Evolutionary conservation across 208 protist genomes (phyloP).

Genomic region (Leishmania aethiopica): DNA sequence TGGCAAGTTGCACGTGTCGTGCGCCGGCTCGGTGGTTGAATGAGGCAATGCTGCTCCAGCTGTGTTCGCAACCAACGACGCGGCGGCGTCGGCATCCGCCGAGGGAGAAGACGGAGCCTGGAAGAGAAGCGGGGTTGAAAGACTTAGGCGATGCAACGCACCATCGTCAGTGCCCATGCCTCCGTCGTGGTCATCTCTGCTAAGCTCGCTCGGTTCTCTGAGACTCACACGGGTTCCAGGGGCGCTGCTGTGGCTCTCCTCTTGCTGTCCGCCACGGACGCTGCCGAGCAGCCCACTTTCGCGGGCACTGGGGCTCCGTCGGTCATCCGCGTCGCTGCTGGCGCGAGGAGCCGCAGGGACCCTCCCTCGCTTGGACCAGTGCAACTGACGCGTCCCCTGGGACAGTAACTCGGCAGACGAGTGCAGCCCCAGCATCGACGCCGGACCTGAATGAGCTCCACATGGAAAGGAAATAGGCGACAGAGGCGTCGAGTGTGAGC

Average conservation of each 20-base stretch:
- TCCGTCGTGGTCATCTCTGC: not conserved
- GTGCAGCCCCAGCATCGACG: not conserved
- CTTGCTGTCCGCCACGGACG: not conserved
- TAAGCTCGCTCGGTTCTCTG: not conserved
- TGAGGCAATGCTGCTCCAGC: no score
- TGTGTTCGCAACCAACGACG: not conserved
- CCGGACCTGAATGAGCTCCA: not conserved
- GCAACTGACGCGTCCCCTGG: not conserved
- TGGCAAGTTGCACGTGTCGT: not conserved
- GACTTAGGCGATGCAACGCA: not conserved
- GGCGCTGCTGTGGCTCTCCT: not conserved
- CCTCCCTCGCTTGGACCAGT: slow-evolving; percentile 2
- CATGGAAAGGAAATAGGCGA: not conserved
- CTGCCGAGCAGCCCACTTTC: not conserved
- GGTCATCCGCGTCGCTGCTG: not conserved
- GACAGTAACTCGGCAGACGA: not conserved
- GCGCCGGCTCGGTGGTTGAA: not conserved
- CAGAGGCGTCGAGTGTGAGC: not conserved
- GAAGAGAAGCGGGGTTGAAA: not conserved
- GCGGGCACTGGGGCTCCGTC: not conserved
- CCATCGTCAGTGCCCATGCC: not conserved
- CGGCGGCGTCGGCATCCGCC: not conserved
- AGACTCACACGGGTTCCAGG: not conserved
- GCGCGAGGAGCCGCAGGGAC: not conserved
- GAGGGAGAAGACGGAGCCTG: not conserved